Percentiles rank a stretch among this genome's conserved stretches.
Conservation (phyloP, 208 protist genomes). For the Phytomonas sp. region DNA sequence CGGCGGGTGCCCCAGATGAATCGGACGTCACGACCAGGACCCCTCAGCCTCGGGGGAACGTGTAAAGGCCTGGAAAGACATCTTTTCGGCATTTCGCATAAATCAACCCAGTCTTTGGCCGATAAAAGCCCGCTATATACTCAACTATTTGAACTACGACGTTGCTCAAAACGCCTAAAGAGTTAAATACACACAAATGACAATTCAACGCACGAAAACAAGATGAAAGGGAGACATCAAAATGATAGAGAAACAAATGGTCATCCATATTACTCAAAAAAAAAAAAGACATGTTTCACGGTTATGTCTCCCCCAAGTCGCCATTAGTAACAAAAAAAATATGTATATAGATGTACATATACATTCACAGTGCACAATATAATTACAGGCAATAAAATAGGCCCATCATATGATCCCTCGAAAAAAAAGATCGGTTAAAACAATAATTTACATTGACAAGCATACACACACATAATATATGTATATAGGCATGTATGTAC, state of each 20-base stretch:
- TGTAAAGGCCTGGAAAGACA: background rate
- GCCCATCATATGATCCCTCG: background rate
- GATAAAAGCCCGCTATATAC: background rate
- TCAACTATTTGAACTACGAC: background rate
- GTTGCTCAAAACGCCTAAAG: background rate
- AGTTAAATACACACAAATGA: background rate
- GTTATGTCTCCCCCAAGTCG: background rate
- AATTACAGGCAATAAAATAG: background rate
- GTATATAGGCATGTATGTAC: conserved; percentile 1
- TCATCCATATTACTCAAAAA: background rate
- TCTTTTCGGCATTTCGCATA: background rate
- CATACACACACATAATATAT: conserved; percentile 1
- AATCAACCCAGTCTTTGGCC: background rate
- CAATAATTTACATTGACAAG: conserved; percentile 11
- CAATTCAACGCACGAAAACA: background rate
- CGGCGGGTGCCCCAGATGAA: background rate
- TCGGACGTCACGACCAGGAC: background rate
- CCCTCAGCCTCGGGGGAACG: background rate
- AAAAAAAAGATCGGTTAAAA: conserved; percentile 8
- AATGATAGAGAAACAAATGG: background rate
- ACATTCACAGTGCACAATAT: background rate
- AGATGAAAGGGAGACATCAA: background rate
- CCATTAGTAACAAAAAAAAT: background rate
- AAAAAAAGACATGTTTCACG: background rate
- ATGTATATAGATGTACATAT: background rate